Conservation (phyloP, 2,329 filamentous ascomycete genomes). For the Trematosphaeria pertusa region DNA sequence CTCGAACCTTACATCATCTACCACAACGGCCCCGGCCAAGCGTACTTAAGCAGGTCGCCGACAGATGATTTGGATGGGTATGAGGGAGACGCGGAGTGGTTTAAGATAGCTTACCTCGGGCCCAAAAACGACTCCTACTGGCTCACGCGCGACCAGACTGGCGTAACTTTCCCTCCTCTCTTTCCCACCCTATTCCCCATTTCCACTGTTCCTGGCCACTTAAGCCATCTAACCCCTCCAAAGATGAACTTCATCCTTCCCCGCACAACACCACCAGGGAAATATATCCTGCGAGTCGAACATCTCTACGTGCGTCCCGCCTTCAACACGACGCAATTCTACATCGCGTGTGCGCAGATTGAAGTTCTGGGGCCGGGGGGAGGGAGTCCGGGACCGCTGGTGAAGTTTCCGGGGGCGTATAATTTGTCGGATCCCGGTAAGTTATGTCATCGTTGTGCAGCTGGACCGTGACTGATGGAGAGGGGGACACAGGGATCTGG, state of each 20-base stretch:
- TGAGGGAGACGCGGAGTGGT: slow-evolving; percentile 18
- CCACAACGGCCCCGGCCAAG: slow-evolving; percentile 19
- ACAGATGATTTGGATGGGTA: slow-evolving; percentile 7
- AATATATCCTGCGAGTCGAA: slow-evolving; percentile 18
- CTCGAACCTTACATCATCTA: slow-evolving; percentile 19
- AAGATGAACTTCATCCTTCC: slow-evolving; percentile 23
- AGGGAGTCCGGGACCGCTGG: slow-evolving; percentile 14
- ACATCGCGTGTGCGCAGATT: slow-evolving; percentile 20
- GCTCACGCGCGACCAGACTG: slow-evolving; percentile 12
- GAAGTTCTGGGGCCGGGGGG: slow-evolving; percentile 11
- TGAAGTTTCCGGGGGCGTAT: slow-evolving; percentile 22
- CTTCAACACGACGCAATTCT: slow-evolving; percentile 21
- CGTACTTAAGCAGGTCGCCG: slow-evolving; percentile 14
- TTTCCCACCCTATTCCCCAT: no score
- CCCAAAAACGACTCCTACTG: slow-evolving; percentile 12
- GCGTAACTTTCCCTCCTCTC: background rate
- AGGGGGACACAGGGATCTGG: slow-evolving; percentile 9
- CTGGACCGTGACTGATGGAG: background rate
- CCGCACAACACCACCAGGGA: slow-evolving; percentile 12
- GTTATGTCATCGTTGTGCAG: slow-evolving; percentile 4
- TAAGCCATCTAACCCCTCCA: background rate
- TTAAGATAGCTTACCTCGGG: slow-evolving; percentile 18
- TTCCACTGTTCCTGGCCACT: background rate
- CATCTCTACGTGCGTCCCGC: slow-evolving; percentile 16
- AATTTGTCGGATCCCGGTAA: slow-evolving; percentile 12